Percentiles rank a stretch among this genome's conserved stretches.
Conservation (phyloP, 371 early-diverging fungal genomes). For the Mortierella sp. region DNA sequence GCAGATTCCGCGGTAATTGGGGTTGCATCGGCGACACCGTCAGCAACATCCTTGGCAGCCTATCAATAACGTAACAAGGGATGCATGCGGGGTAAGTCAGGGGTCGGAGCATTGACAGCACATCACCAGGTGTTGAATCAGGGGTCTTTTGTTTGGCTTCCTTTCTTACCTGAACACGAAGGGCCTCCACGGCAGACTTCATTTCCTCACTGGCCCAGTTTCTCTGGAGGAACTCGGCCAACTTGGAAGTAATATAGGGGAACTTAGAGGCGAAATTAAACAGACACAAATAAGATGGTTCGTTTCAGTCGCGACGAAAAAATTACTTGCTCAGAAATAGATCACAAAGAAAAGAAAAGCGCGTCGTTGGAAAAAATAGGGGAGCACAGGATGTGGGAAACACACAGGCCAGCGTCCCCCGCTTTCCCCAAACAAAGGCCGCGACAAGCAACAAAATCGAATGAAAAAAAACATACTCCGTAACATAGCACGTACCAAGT, state of each 20-base stretch:
- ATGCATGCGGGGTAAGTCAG: not conserved
- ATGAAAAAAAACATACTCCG: not conserved
- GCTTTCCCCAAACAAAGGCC: not conserved
- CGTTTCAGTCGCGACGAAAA: not conserved
- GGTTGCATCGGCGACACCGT: constrained; percentile 62
- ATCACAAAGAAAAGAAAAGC: not conserved
- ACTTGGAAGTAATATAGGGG: constrained; percentile 79
- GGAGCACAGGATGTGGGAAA: constrained; percentile 12
- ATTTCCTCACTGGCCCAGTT: constrained; percentile 77
- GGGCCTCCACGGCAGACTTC: constrained; percentile 69
- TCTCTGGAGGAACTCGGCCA: constrained; percentile 74
- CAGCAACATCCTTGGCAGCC: constrained; percentile 72
- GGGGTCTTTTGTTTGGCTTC: too few relatives aligned
- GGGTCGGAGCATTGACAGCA: not conserved
- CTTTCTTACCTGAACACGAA: constrained; percentile 79
- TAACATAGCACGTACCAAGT: constrained; percentile 64
- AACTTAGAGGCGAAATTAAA: constrained; percentile 63
- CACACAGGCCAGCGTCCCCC: not conserved
- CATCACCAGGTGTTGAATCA: not conserved
- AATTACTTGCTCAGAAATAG: not conserved
- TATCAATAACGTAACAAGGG: constrained; percentile 21
- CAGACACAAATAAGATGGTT: not conserved
- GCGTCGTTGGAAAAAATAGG: constrained; percentile 17
- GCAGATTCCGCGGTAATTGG: constrained; percentile 62
- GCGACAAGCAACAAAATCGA: not conserved